Percentiles rank a stretch among this genome's conserved stretches.
Evolutionary conservation across 306 rosid species (phyloP).

Genomic region (Corylus avellana): DNA sequence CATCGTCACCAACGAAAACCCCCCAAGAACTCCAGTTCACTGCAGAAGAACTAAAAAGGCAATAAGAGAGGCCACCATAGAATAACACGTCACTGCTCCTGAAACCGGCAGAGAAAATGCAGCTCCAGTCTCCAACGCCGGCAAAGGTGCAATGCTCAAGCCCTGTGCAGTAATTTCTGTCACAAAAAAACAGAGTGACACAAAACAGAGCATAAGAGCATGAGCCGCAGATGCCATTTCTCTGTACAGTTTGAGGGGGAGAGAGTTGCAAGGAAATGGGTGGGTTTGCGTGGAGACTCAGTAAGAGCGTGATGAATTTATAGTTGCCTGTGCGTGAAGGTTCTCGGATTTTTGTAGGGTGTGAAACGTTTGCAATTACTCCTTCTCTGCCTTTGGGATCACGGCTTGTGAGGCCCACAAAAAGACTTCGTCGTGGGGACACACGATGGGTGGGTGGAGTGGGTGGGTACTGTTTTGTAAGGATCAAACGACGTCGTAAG

Average conservation of each 20-base stretch:
- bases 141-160: constrained; percentile 44
- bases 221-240: constrained; percentile 44
- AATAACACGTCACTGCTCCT: constrained; percentile 29
- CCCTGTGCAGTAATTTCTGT: constrained; percentile 37
- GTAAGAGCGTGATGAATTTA: constrained; percentile 33
- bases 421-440: neutral
- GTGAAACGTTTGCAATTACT: constrained; percentile 19
- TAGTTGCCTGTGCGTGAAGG: constrained; percentile 11
- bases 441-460: too few relatives aligned
- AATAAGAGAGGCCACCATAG: constrained; percentile 47
- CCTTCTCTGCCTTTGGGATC: constrained; percentile 11
- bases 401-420: constrained; percentile 18
- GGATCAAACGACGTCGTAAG: too few relatives aligned
- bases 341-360: neutral
- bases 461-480: too few relatives aligned
- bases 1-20: constrained; percentile 21
- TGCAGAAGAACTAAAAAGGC: constrained; percentile 33
- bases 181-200: constrained; percentile 33
- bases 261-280: neutral
- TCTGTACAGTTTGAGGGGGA: neutral
- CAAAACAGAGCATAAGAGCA: constrained; percentile 27
- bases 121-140: constrained; percentile 51
- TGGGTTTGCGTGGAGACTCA: neutral
- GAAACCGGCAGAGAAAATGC: constrained; percentile 47
- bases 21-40: constrained; percentile 16